Percentiles rank a stretch among this genome's conserved stretches.
Conservation (phyloP, 768 basidiomycete species). For the Russula sp. region DNA sequence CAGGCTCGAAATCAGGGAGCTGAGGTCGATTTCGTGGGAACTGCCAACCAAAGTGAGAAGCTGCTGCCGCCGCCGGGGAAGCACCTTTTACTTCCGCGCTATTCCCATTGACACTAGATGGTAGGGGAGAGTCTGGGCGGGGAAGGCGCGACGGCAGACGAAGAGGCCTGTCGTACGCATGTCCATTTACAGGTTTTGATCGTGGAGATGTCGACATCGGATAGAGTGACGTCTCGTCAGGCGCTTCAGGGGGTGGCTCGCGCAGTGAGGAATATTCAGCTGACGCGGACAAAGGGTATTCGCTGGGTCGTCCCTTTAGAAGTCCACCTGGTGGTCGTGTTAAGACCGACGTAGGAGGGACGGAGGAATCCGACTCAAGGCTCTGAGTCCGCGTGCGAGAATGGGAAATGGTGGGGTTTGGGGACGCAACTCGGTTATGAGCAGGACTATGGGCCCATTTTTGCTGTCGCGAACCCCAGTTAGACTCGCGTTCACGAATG, state of each 20-base stretch:
- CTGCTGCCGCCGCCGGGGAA: slow-evolving; percentile 17
- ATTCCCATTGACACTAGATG: slow-evolving; percentile 4
- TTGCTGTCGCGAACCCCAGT: slow-evolving; percentile 58
- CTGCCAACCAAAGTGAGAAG: slow-evolving; percentile 33
- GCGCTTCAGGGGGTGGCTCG: neutral
- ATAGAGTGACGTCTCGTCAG: neutral
- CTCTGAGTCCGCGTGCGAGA: slow-evolving; percentile 19
- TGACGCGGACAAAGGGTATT: neutral
- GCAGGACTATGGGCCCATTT: slow-evolving; percentile 21
- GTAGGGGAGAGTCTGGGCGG: slow-evolving; percentile 12
- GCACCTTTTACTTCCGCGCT: slow-evolving; percentile 4
- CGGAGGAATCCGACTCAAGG: slow-evolving; percentile 4
- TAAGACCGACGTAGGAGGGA: neutral
- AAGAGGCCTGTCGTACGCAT: neutral
- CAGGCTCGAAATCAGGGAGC: slow-evolving; percentile 37
- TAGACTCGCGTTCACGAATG: slow-evolving; percentile 51
- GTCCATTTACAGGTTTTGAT: neutral
- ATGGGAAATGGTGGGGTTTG: slow-evolving; percentile 15
- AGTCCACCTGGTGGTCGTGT: neutral
- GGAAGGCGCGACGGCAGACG: neutral
- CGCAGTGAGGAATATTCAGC: neutral
- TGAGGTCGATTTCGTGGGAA: slow-evolving; percentile 29
- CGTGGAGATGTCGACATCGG: neutral
- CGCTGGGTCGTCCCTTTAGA: neutral
- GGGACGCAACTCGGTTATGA: slow-evolving; percentile 18